Percentiles rank a stretch among this genome's conserved stretches.
phyloP scores from a whole-genome alignment of 1,284 basidiomycete genomes.

The Ustilago sp. region DNA sequence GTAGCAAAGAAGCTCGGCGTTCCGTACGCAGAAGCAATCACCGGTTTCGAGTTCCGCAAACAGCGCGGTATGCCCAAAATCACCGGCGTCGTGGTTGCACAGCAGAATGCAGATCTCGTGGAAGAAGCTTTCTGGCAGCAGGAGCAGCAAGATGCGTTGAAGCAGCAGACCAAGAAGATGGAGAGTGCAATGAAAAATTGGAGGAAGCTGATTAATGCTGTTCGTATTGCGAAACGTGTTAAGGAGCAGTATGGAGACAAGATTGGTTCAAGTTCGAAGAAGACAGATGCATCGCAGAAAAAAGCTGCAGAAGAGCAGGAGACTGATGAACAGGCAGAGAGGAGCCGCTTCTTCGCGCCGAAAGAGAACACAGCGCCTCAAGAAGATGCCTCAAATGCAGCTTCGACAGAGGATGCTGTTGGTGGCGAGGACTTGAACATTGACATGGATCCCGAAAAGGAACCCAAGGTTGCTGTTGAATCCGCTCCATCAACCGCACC shows the following conservation, averaged over 20 bases:
- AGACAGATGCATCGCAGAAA: constrained; percentile 1
- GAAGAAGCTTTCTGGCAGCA: constrained; percentile 89
- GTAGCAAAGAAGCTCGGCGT: constrained; percentile 87
- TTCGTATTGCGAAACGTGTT: constrained; percentile 84
- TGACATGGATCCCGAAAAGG: constrained; percentile 4
- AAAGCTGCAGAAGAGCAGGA: constrained; percentile 4
- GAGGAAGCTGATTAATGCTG: constrained; percentile 85
- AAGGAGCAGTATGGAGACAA: constrained; percentile 78
- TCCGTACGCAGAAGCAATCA: constrained; percentile 92
- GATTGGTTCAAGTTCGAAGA: constrained; percentile 15
- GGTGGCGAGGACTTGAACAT: constrained; percentile 15
- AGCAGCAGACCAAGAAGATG: constrained; percentile 77
- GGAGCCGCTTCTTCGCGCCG: constrained; percentile 31
- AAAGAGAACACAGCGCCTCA: not conserved
- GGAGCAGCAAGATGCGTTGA: constrained; percentile 81
- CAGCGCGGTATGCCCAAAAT: constrained; percentile 85
- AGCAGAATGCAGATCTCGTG: constrained; percentile 81
- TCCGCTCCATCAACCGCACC: constrained; percentile 1
- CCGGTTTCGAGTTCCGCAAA: constrained; percentile 95
- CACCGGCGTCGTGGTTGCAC: constrained; percentile 86
- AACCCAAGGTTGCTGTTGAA: not conserved
- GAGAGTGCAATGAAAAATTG: constrained; percentile 88
- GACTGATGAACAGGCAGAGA: constrained; percentile 15
- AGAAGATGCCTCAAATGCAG: not conserved
- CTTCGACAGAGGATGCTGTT: not conserved